phyloP scores from a whole-genome alignment of 768 basidiomycete genomes.

The Phlebiopsis gigantea region DNA sequence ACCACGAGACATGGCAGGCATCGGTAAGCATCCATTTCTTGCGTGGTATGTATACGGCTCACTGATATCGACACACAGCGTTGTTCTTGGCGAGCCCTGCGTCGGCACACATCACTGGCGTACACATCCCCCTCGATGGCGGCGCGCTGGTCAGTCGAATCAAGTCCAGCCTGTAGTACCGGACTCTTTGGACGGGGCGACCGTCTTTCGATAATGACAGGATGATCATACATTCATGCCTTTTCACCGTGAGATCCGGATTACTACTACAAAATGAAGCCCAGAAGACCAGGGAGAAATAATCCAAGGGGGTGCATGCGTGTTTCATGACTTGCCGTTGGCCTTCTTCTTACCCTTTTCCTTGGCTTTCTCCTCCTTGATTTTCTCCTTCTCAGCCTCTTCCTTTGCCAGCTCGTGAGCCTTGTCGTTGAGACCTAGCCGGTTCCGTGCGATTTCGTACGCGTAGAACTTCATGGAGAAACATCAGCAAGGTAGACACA shows the following conservation, averaged over 20 bases:
- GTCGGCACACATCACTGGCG: slow-evolving; percentile 68
- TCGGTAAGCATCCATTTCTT: slow-evolving; percentile 30
- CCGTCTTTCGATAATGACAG: too few species aligned
- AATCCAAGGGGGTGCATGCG: not conserved
- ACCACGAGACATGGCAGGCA: slow-evolving; percentile 66
- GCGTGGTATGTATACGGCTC: too few species aligned
- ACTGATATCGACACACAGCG: slow-evolving; percentile 15
- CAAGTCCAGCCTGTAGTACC: slow-evolving; percentile 10
- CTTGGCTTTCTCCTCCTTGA: slow-evolving; percentile 57
- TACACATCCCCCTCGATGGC: slow-evolving; percentile 69
- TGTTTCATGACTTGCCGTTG: slow-evolving; percentile 22
- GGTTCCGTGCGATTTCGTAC: slow-evolving; percentile 92
- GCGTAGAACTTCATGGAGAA: slow-evolving; percentile 77
- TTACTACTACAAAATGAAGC: too few species aligned
- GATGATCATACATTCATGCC: too few species aligned
- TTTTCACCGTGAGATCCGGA: too few species aligned
- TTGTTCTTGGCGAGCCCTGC: slow-evolving; percentile 56
- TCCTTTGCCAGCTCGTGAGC: slow-evolving; percentile 78
- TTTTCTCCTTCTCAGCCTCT: slow-evolving; percentile 49
- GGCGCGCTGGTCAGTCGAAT: slow-evolving; percentile 10
- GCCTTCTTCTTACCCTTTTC: slow-evolving; percentile 36
- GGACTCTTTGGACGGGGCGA: too few species aligned
- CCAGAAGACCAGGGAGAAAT: too few species aligned
- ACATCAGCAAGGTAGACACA: too few species aligned
- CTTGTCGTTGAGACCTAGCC: slow-evolving; percentile 82